Base-by-base conservation (phyloP, 805 yeast species). In the Suhomyces tanzawaensis region DNA sequence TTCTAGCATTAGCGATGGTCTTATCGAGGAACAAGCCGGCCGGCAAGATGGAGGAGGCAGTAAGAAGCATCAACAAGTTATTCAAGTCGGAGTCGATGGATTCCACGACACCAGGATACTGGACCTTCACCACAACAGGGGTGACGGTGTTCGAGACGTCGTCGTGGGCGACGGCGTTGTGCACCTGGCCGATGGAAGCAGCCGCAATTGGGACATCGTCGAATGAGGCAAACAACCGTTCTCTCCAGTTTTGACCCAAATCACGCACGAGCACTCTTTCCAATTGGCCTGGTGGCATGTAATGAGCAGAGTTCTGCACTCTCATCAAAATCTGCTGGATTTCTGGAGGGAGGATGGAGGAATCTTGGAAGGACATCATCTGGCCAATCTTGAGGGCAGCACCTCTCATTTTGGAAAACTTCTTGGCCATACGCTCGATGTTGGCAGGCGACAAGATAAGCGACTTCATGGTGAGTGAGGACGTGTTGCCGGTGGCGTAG, bases 331-430 rank as follows among this genome's bases (percentile, higher is more conserved):
- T 79, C 49, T 81, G 77, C 52, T 88, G 95, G 41, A 93, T 76
- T 52, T 90, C 96, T 29, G 74, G 72, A 1, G 99, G 98, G 29
- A 91, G 64, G 23, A 91, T 79, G 21, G 85, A 74, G 43, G 83
- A 80, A 58, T 91, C 98, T 62, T 93, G 99, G 60, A 93, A 91
- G 2, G 96, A 87, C 61, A 93, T 67, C 84, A 93, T 79, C 64
- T 93, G 99, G n/a, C 99, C 99, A 39, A 93, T 76, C 56, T 93
- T 93, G 55, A 93, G 71, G 3, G 99, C 99, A 2, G 98, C 99
- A n/a, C 99, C 99, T 55, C 99, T 76, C 99, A 93, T 93, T 55
- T 86, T 81, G 36, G 93, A 79, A 51, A 93, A 79, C 58, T 88
- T 89, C 51, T 79, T 80, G 9, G 95, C 95, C 69, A 93, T 78